phyloP scores from a whole-genome alignment of 805 yeast genomes.

The Debaryomyces tyrocola region DNA sequence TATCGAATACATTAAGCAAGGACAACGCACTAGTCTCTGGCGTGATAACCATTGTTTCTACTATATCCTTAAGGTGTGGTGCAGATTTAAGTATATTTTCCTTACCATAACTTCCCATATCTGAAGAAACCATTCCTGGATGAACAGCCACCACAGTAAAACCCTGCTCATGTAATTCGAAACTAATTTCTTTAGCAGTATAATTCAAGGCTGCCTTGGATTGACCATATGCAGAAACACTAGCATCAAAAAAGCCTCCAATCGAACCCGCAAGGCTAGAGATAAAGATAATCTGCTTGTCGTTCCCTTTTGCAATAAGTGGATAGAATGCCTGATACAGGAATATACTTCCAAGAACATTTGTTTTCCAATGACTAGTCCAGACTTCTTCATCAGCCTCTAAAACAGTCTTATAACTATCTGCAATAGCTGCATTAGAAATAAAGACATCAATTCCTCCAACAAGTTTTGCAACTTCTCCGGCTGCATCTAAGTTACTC shows the following conservation, averaged over 20 bases:
- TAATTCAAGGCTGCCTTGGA: constrained; percentile 40
- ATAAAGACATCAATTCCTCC: constrained; percentile 28
- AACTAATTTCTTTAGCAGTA: constrained; percentile 20
- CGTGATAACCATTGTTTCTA: constrained; percentile 8
- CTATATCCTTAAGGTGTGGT: background rate
- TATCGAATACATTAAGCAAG: constrained; percentile 15
- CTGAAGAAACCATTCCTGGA: constrained; percentile 38
- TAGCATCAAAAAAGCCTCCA: constrained; percentile 11
- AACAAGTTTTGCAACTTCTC: background rate
- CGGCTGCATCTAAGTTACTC: constrained; percentile 9
- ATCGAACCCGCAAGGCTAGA: constrained; percentile 25
- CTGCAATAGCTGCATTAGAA: constrained; percentile 30
- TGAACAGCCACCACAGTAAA: constrained; percentile 24
- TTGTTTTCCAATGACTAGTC: constrained; percentile 10
- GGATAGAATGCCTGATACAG: constrained; percentile 25
- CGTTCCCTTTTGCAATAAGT: constrained; percentile 17
- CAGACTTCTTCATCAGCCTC: constrained; percentile 17
- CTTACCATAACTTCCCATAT: constrained; percentile 22
- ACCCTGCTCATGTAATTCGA: constrained; percentile 21
- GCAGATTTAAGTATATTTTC: background rate
- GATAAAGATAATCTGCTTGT: constrained; percentile 24
- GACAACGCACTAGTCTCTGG: constrained; percentile 23
- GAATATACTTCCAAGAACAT: constrained; percentile 3
- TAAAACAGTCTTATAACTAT: constrained; percentile 12
- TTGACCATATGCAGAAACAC: constrained; percentile 30